These are phyloP conservation scores for Retiboletus fuscus DNA, from an alignment of 1,284 basidiomycete genomes.

Conservation along the genomic window DNA sequence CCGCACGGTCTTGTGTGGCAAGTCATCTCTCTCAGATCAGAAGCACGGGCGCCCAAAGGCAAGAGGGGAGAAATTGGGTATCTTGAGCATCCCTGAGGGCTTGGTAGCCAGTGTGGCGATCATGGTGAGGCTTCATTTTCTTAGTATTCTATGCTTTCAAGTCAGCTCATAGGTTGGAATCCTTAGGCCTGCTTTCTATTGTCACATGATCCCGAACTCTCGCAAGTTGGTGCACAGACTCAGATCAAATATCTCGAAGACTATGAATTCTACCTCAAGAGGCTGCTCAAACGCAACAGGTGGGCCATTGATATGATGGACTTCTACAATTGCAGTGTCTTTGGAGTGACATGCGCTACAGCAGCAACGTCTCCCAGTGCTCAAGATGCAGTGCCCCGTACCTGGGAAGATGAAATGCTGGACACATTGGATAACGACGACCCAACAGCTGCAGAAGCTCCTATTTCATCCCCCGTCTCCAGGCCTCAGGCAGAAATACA, in stretches of 20 bases:
- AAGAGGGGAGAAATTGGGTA: not conserved
- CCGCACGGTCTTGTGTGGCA: too few relatives aligned
- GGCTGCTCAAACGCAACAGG: not conserved
- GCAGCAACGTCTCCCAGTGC: not conserved
- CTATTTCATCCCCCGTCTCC: too few relatives aligned
- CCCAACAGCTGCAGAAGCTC: too few relatives aligned
- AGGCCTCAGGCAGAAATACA: too few relatives aligned
- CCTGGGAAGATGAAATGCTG: conserved; percentile 8
- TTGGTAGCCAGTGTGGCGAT: not conserved
- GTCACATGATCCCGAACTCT: not conserved
- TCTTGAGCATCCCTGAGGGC: not conserved
- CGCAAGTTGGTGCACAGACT: not conserved
- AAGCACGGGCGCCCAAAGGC: not conserved
- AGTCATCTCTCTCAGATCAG: not conserved
- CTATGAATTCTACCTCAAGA: not conserved
- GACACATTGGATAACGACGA: not conserved
- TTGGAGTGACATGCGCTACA: not conserved
- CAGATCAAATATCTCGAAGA: not conserved
- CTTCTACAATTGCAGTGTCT: conserved; percentile 3
- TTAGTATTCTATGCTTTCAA: too few relatives aligned
- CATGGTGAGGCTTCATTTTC: not conserved
- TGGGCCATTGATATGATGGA: not conserved
- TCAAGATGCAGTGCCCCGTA: not conserved
- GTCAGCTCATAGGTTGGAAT: not conserved
- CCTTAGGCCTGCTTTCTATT: not conserved